phyloP scores from a whole-genome alignment of 2,329 filamentous ascomycete genomes.

The Macroventuria anomochaeta region DNA sequence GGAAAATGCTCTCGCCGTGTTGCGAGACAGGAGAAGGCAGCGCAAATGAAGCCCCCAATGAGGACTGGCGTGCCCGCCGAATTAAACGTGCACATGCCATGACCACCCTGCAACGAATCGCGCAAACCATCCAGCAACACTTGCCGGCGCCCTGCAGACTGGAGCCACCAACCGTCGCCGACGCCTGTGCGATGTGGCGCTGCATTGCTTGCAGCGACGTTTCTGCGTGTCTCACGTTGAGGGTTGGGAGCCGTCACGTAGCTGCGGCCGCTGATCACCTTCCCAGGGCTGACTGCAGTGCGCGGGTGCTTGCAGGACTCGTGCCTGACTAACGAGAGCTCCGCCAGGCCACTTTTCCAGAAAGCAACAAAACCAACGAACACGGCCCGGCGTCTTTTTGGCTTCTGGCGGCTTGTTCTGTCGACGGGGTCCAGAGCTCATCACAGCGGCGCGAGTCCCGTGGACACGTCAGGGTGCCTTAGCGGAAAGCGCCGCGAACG shows the following conservation, averaged over 20 bases:
- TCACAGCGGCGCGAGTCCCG: constrained; percentile 22
- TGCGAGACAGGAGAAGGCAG: constrained; percentile 42
- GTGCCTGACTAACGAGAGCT: constrained; percentile 32
- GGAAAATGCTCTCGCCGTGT: constrained; percentile 31
- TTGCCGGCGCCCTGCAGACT: constrained; percentile 23
- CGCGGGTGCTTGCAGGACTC: constrained; percentile 19
- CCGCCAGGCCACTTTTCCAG: constrained; percentile 13
- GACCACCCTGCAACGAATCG: constrained; percentile 25
- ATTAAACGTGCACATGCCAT: constrained; percentile 35
- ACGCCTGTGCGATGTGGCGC: constrained; percentile 34
- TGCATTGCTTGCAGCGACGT: constrained; percentile 28
- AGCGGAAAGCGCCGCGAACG: constrained; percentile 17
- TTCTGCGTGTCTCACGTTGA: constrained; percentile 17
- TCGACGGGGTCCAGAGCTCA: constrained; percentile 24
- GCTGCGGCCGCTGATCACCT: constrained; percentile 9
- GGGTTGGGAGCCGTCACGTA: neutral
- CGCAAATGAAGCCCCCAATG: constrained; percentile 44
- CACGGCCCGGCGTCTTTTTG: constrained; percentile 18
- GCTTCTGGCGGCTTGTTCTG: constrained; percentile 11
- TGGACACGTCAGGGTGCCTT: constrained; percentile 20
- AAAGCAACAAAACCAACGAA: constrained; percentile 10
- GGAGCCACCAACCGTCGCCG: constrained; percentile 7
- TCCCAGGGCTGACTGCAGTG: constrained; percentile 16
- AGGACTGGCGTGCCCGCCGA: constrained; percentile 35
- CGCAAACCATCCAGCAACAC: constrained; percentile 20